Evolutionary conservation across 495 filamentous ascomycete species (phyloP), one percentile per base, ranked within the genome.

Genomic region (Aspergillus saccharolyticus): DNA sequence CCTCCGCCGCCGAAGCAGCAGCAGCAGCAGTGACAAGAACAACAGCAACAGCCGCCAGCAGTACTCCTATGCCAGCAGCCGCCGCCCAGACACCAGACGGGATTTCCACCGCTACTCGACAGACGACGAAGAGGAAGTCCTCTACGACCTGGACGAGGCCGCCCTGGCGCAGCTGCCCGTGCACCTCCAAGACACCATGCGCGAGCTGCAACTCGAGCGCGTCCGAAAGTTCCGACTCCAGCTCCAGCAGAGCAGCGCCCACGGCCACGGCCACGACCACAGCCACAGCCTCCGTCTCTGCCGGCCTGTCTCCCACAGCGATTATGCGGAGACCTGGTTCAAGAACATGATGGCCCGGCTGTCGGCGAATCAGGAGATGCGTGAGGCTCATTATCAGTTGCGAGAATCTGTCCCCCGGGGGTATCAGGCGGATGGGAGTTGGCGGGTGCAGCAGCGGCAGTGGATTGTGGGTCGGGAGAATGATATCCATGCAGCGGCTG

Each of bases 131-230:
- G 63, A 66, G 46, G 67, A 70, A 49, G 63, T 66, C 16, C 53
- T 70, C 21, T 63, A 55, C 30, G 55, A 63, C 10, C 63, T 67
- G 7, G 65, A 70, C 54, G 58, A 58, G 63, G 46, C 39, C 8
- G 63, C 65, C 28, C 53, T 68, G 42, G 43, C 61, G 1, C 21
- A 57, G 19, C 61, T 70, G 24, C 65, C 63, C n/a, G 17, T 46
- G 19, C 63, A 50, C 19, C 63, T 70, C 10, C 67, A 67, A 25
- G 47, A 53, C 21, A 66, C 58, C 54, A 67, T 70, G 63, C 61
- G 61, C 30, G 55, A 66, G 42, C 55, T 70, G 14, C 65, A 70
- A 9, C 21, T 52, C 4, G 67, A 70, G 57, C 58, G 63, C 18
- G 42, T 64, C n/a, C 42, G 21, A 9, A 55, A 59, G 24, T 20